These are phyloP conservation scores for Raffaelea arxii DNA, from an alignment of 2,329 filamentous ascomycete genomes.

Conservation along the genomic window DNA sequence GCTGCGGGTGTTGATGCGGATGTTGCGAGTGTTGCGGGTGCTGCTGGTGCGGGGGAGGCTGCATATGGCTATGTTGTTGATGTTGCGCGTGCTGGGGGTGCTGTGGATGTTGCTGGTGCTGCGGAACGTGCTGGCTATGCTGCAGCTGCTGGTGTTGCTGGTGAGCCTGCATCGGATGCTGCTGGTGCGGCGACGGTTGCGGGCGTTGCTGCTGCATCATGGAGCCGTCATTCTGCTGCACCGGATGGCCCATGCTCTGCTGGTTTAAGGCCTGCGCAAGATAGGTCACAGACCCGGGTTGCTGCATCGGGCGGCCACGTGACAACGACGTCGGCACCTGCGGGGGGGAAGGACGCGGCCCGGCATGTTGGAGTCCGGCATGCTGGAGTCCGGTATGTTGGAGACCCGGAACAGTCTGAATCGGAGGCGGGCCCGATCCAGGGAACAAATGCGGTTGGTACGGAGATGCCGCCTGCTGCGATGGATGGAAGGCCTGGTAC, in stretches of 20 bases:
- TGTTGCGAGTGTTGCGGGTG: constrained; percentile 6
- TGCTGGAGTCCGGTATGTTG: constrained; percentile 37
- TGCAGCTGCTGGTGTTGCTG: constrained; percentile 13
- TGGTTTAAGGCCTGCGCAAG: constrained; percentile 26
- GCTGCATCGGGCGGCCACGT: constrained; percentile 36
- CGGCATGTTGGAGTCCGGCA: constrained; percentile 38
- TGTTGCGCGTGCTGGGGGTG: constrained; percentile 7
- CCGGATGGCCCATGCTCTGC: constrained; percentile 21
- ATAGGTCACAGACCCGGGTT: constrained; percentile 22
- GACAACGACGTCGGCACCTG: constrained; percentile 37
- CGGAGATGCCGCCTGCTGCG: constrained; percentile 34
- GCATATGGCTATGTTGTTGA: constrained; percentile 1
- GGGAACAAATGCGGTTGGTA: constrained; percentile 46
- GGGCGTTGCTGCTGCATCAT: constrained; percentile 19
- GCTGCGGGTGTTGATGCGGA: constrained; percentile 3
- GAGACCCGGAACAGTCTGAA: constrained; percentile 36
- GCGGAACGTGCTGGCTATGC: constrained; percentile 6
- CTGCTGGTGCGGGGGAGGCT: background rate
- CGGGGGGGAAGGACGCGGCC: constrained; percentile 30
- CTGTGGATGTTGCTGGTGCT: constrained; percentile 8
- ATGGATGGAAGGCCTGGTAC: constrained; percentile 37
- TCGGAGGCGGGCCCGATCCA: constrained; percentile 34
- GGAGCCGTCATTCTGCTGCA: constrained; percentile 19
- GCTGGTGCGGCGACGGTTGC: constrained; percentile 11
- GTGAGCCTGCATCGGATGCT: constrained; percentile 16